phyloP scores from a whole-genome alignment of 306 rosid genomes.

The Dryas alaskensis region DNA sequence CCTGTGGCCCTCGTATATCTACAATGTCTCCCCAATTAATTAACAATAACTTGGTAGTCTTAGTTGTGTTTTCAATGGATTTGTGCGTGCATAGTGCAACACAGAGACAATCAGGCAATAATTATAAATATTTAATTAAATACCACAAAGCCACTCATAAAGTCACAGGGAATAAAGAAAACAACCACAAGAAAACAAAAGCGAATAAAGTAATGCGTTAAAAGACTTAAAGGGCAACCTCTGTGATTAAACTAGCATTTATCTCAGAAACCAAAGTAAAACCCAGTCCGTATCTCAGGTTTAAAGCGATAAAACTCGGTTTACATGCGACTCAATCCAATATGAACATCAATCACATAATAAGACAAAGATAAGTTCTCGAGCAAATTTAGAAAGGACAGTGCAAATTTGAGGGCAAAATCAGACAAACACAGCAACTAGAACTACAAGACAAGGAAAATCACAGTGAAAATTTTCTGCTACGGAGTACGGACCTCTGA shows the following conservation, averaged over 20 bases:
- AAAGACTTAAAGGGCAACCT: not conserved
- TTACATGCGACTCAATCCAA: not conserved
- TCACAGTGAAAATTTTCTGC: not conserved
- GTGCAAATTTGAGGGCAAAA: not conserved
- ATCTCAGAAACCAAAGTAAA: not conserved
- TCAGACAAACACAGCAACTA: not conserved
- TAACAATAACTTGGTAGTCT: not conserved
- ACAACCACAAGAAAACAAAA: not conserved
- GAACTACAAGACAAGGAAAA: not conserved
- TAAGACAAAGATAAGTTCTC: not conserved
- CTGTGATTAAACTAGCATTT: not conserved
- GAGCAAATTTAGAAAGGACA: not conserved
- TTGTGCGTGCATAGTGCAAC: not conserved
- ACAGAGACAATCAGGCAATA: not conserved
- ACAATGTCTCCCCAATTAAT: not conserved
- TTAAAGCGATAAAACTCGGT: not conserved
- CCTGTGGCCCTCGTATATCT: not conserved
- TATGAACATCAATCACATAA: not conserved
- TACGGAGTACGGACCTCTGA: not conserved
- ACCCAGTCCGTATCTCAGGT: not conserved
- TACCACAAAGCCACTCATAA: not conserved
- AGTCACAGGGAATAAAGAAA: slow-evolving; percentile 1
- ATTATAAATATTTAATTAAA: not conserved
- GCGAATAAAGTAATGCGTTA: not conserved
- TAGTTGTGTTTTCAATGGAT: not conserved